Percentiles rank a stretch among this genome's conserved stretches.
Evolutionary conservation across 495 filamentous ascomycete species (phyloP).

Genomic region (Astrocystis sublimbata): DNA sequence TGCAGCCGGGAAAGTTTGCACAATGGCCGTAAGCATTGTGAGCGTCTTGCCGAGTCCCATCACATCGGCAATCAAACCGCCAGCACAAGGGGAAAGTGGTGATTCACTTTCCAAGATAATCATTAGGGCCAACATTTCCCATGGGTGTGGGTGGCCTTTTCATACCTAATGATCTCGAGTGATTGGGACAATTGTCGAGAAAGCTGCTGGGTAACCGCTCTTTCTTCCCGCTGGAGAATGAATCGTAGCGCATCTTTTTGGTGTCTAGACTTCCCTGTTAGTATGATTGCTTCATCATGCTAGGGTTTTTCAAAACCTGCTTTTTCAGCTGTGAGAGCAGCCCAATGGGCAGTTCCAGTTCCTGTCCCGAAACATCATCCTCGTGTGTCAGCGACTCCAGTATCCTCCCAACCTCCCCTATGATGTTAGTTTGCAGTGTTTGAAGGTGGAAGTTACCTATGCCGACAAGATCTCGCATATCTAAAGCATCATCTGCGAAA

Average conservation of each 20-base stretch:
- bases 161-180: not conserved
- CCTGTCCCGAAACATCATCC: not conserved
- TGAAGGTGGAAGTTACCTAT: not conserved
- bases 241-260: not conserved
- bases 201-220: not conserved
- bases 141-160: not conserved
- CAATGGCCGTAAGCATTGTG: conserved; percentile 68
- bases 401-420: conserved; percentile 3
- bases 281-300: not conserved
- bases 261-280: not conserved
- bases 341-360: not conserved
- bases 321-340: not conserved
- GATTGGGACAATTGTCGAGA: not conserved
- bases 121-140: not conserved
- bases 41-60: conserved; percentile 86
- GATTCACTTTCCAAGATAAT: not conserved
- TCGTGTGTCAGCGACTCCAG: conserved; percentile 2
- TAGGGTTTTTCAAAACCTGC: not conserved
- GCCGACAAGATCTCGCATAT: not conserved
- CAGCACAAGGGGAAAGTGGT: conserved; percentile 32
- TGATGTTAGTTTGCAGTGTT: not conserved
- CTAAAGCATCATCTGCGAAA: not conserved
- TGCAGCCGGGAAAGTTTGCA: conserved; percentile 40
- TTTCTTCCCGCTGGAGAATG: not conserved
- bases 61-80: conserved; percentile 78